These are phyloP conservation scores for Artemisia argyi DNA, from an alignment of 129 eudicot genomes.

Conservation along the genomic window DNA sequence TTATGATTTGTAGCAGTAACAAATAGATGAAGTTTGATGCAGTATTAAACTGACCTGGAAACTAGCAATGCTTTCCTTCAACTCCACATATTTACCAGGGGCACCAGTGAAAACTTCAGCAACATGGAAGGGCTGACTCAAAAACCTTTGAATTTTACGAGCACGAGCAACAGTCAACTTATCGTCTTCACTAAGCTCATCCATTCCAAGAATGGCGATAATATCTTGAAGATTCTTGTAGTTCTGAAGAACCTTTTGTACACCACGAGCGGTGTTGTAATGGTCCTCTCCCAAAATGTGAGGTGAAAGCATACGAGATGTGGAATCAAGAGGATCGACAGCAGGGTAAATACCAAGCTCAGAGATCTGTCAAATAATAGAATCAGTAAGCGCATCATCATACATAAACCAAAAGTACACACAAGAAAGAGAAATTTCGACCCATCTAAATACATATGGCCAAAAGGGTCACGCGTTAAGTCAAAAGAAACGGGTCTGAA, in stretches of 20 bases:
- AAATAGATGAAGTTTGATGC: not conserved
- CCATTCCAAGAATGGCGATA: conserved; percentile 52
- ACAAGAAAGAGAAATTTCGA: not conserved
- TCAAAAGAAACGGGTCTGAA: too few species aligned
- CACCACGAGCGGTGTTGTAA: conserved; percentile 49
- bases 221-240: conserved; percentile 54
- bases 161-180: conserved; percentile 51
- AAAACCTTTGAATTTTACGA: conserved; percentile 41
- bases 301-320: conserved; percentile 48
- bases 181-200: conserved; percentile 51
- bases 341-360: conserved; percentile 55
- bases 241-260: conserved; percentile 47
- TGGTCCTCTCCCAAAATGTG: conserved; percentile 48
- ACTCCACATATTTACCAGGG: conserved; percentile 48
- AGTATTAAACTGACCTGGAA: conserved; percentile 36
- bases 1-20: too few species aligned
- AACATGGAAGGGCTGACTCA: conserved; percentile 48
- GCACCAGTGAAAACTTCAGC: conserved; percentile 52
- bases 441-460: not conserved
- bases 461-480: not conserved
- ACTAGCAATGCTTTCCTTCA: conserved; percentile 43
- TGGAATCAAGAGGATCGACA: conserved; percentile 43
- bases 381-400: not conserved
- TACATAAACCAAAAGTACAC: not conserved
- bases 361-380: conserved; percentile 29